Evolutionary conservation across 306 rosid genomes (phyloP), one percentile per base, ranked within the genome.

Genomic region (Ormosia emarginata): DNA sequence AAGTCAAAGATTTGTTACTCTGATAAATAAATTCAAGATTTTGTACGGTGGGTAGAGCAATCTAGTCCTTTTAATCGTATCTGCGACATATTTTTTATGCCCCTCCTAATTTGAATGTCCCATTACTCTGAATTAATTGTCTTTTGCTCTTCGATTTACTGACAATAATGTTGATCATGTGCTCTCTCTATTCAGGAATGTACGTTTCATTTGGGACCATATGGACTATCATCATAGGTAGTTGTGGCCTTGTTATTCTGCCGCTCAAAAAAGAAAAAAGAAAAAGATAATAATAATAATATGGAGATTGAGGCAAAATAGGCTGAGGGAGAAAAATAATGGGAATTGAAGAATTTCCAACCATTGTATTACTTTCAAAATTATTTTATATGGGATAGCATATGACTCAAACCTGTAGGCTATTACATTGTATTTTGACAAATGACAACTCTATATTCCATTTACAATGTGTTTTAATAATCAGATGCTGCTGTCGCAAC

Each of bases 381-480:
- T 34, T 2, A 7, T 36, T 49, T 65, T 12, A 52, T 49, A 49
- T 12, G 55, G 55, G 15, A 12, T 32, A 49, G 61, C 18, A 80
- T 63, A 47, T 24, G 34, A 61, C 65, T 72, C 63, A 72, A 39
- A 81, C 30, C 50, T 13, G 73, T 58, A 37, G 74, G 74, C 30
- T 71, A 81, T 39, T 49, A 4, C 75, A 81, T 52, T 49, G 17
- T 4, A 32, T 52, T 81, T 66, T 56, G 85, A 75, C 81, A 81
- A 82, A 66, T 74, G 81, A 67, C 85, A 75, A 76, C 81, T 67
- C 67, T 67, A 82, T 34, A 75, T 82, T 82, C 70, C 81, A 74
- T 17, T 73, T 33, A 15, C 10, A 12, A 65, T 4, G 33, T 39
- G 14, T 7, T 34, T 64, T 29, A 39, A 81, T 65, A 74, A 81